These are phyloP conservation scores for Arthrobotrys sphaeroides DNA, from an alignment of 2,329 filamentous ascomycete species.

Conservation along the genomic window DNA sequence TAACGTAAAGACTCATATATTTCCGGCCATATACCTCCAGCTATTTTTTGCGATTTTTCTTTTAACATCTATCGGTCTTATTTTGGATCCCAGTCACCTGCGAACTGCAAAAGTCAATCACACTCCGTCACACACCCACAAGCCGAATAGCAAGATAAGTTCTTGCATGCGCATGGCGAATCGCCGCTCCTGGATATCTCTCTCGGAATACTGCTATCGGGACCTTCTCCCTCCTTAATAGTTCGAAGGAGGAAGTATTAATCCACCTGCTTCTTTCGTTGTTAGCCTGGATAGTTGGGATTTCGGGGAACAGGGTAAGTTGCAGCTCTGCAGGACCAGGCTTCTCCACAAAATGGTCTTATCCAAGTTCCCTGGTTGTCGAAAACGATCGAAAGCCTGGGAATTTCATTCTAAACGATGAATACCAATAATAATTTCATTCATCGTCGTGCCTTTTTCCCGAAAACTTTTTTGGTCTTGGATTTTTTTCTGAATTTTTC, in stretches of 20 bases:
- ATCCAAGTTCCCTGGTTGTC: slow-evolving; percentile 46
- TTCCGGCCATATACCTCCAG: not conserved
- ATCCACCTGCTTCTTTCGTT: slow-evolving; percentile 52
- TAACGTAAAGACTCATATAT: not conserved
- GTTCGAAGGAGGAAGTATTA: slow-evolving; percentile 31
- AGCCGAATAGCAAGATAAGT: slow-evolving; percentile 16
- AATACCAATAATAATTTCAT: not conserved
- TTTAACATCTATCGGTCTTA: not conserved
- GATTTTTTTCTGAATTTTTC: not conserved
- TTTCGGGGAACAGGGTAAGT: slow-evolving; percentile 43
- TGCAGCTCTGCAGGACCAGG: slow-evolving; percentile 24
- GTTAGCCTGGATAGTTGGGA: slow-evolving; percentile 29
- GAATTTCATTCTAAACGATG: slow-evolving; percentile 23
- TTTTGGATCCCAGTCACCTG: not conserved
- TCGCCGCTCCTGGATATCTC: slow-evolving; percentile 10
- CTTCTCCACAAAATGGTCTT: slow-evolving; percentile 47
- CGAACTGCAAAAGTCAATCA: slow-evolving; percentile 24
- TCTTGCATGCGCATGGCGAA: slow-evolving; percentile 39
- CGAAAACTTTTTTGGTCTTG: not conserved
- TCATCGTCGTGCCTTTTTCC: not conserved
- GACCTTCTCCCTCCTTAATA: slow-evolving; percentile 40
- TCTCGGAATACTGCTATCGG: slow-evolving; percentile 33
- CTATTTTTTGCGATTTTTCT: not conserved
- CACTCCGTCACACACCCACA: slow-evolving; percentile 13
- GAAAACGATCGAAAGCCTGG: slow-evolving; percentile 24